A percentile compares a stretch with the other conserved stretches of the same genome.
Conservation (phyloP, 1,284 basidiomycete species). For the Malassezia globosa region DNA sequence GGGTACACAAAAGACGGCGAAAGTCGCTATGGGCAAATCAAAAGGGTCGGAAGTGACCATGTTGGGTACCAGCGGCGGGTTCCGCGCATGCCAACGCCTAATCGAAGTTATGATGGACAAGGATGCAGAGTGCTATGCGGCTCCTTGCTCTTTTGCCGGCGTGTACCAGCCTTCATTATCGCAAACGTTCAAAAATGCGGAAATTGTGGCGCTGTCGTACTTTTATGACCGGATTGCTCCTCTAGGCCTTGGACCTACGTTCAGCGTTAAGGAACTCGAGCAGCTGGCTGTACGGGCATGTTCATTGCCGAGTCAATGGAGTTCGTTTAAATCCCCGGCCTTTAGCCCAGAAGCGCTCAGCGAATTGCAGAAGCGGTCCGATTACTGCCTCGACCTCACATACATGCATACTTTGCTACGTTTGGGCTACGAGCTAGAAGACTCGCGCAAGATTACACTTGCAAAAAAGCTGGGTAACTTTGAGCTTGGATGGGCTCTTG, state of each 20-base stretch:
- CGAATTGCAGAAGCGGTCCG: constrained; percentile 71
- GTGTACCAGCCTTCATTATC: constrained; percentile 92
- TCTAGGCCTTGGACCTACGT: constrained; percentile 53
- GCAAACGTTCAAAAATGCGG: constrained; percentile 61
- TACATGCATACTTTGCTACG: constrained; percentile 82
- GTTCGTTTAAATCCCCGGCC: constrained; percentile 15
- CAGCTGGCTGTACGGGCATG: constrained; percentile 36
- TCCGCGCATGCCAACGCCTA: constrained; percentile 71
- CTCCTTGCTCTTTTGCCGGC: constrained; percentile 89
- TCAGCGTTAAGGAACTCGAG: constrained; percentile 29
- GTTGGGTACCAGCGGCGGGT: constrained; percentile 56
- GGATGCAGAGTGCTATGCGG: constrained; percentile 67
- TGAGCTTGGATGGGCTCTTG: constrained; percentile 88
- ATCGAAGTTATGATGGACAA: constrained; percentile 86
- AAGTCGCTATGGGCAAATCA: constrained; percentile 54
- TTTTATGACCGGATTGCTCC: constrained; percentile 89
- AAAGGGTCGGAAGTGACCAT: constrained; percentile 29
- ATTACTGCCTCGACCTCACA: constrained; percentile 88
- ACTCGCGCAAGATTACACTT: constrained; percentile 54
- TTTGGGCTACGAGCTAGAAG: constrained; percentile 50
- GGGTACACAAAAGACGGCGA: constrained; percentile 58
- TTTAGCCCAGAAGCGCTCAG: constrained; percentile 53
- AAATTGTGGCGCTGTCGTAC: constrained; percentile 57
- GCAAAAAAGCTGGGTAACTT: constrained; percentile 75
- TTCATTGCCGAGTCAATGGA: constrained; percentile 15